phyloP scores from a whole-genome alignment of 169 alveolate genomes.

The Plasmodium vinckei region DNA sequence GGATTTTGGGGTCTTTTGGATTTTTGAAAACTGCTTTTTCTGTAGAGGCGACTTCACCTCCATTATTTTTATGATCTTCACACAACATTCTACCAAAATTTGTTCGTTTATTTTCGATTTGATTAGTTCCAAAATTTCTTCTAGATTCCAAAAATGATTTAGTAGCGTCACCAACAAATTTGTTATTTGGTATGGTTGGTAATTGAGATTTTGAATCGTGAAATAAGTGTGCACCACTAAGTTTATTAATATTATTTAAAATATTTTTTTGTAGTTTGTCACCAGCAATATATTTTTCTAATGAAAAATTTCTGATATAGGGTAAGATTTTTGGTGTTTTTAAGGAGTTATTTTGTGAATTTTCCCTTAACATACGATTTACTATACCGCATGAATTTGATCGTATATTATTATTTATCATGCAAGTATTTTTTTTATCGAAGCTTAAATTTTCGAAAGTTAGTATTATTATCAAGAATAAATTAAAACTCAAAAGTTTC shows the following conservation, averaged over 20 bases:
- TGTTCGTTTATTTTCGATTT: too few species aligned
- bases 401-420: constrained; percentile 61
- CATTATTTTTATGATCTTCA: constrained; percentile 3
- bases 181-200: too few species aligned
- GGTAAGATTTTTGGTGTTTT: too few species aligned
- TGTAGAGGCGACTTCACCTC: not conserved
- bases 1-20: constrained; percentile 78
- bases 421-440: constrained; percentile 49
- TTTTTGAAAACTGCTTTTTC: constrained; percentile 21
- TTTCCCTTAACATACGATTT: constrained; percentile 50
- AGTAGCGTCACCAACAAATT: too few species aligned
- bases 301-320: too few species aligned
- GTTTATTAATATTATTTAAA: too few species aligned
- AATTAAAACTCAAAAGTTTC: constrained; percentile 5
- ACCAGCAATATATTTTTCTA: too few species aligned
- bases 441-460: constrained; percentile 19
- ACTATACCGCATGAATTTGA: constrained; percentile 34
- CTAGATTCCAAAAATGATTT: not conserved
- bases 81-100: not conserved
- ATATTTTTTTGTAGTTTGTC: too few species aligned
- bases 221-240: too few species aligned
- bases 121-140: not conserved
- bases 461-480: constrained; percentile 36
- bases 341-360: not conserved
- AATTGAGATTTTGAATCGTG: too few species aligned